Percentiles rank a stretch among this genome's conserved stretches.
Conservation (phyloP, 2,329 filamentous ascomycete species). For the Aspergillus calidoustus region DNA sequence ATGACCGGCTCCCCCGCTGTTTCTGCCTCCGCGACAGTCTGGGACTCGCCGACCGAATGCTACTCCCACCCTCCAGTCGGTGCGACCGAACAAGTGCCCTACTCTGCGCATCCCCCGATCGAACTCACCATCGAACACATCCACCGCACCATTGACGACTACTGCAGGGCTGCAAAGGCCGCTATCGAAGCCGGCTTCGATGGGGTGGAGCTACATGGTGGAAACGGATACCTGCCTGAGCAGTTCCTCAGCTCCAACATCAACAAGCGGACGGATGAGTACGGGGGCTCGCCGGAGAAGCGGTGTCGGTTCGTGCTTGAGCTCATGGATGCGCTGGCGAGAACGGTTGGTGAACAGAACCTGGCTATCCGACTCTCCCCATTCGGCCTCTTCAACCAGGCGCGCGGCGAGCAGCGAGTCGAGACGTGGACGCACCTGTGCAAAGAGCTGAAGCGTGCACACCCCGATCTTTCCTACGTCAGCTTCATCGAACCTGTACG, state of each 20-base stretch:
- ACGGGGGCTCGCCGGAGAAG: slow-evolving; percentile 57
- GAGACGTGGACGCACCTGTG: slow-evolving; percentile 60
- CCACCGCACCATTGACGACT: slow-evolving; percentile 49
- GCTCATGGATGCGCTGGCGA: slow-evolving; percentile 53
- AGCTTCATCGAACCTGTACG: slow-evolving; percentile 59
- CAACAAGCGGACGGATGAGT: slow-evolving; percentile 56
- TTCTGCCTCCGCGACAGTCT: slow-evolving; percentile 49
- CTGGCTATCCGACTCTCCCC: slow-evolving; percentile 53
- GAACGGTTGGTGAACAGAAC: slow-evolving; percentile 52
- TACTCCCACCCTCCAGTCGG: slow-evolving; percentile 47
- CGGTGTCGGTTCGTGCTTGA: slow-evolving; percentile 62
- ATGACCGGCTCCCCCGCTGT: slow-evolving; percentile 47
- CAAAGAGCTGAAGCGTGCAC: slow-evolving; percentile 52
- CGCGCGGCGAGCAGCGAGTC: slow-evolving; percentile 55
- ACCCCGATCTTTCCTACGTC: slow-evolving; percentile 55
- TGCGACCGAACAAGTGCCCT: slow-evolving; percentile 41
- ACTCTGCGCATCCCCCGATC: slow-evolving; percentile 49
- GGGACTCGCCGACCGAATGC: slow-evolving; percentile 50
- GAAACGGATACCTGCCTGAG: slow-evolving; percentile 58
- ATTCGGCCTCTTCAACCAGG: slow-evolving; percentile 58
- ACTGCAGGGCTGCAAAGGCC: slow-evolving; percentile 50
- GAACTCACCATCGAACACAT: slow-evolving; percentile 54
- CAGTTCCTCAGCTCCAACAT: slow-evolving; percentile 57
- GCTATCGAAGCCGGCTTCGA: slow-evolving; percentile 62
- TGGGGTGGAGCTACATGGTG: slow-evolving; percentile 56